These are phyloP conservation scores for Dalbergia cultrata DNA, from an alignment of 306 rosid species.

Conservation along the genomic window DNA sequence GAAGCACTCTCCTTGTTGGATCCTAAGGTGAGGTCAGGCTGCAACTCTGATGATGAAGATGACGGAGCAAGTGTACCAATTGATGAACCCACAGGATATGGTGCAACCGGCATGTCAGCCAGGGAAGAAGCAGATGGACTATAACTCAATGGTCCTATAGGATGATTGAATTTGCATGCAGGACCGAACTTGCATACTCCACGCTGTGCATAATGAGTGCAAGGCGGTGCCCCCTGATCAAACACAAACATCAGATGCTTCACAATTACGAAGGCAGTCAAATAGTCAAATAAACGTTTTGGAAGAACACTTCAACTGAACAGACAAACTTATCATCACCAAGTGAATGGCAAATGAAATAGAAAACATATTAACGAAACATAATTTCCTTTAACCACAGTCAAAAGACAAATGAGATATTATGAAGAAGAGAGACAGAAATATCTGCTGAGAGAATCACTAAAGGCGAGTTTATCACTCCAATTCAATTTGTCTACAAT, in stretches of 20 bases:
- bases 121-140: slow-evolving; percentile 91
- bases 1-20: slow-evolving; percentile 74
- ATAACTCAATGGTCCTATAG: slow-evolving; percentile 72
- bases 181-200: slow-evolving; percentile 93
- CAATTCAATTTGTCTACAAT: slow-evolving; percentile 13
- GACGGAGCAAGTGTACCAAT: slow-evolving; percentile 75
- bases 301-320: slow-evolving; percentile 4
- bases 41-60: slow-evolving; percentile 82
- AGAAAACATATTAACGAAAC: background rate
- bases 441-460: slow-evolving; percentile 20
- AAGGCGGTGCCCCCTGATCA: slow-evolving; percentile 87
- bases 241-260: slow-evolving; percentile 46
- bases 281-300: slow-evolving; percentile 26
- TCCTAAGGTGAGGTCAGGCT: slow-evolving; percentile 64
- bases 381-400: slow-evolving; percentile 22
- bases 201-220: slow-evolving; percentile 84
- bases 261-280: slow-evolving; percentile 32
- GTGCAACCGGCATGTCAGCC: slow-evolving; percentile 83
- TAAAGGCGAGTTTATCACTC: slow-evolving; percentile 28
- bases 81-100: slow-evolving; percentile 78
- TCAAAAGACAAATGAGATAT: slow-evolving; percentile 23
- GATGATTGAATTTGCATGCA: slow-evolving; percentile 91
- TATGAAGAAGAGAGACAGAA: slow-evolving; percentile 6
- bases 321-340: slow-evolving; percentile 25
- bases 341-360: slow-evolving; percentile 16